Evolutionary conservation across 495 filamentous ascomycete species (phyloP).

Genomic region (Aspergillus affinis): DNA sequence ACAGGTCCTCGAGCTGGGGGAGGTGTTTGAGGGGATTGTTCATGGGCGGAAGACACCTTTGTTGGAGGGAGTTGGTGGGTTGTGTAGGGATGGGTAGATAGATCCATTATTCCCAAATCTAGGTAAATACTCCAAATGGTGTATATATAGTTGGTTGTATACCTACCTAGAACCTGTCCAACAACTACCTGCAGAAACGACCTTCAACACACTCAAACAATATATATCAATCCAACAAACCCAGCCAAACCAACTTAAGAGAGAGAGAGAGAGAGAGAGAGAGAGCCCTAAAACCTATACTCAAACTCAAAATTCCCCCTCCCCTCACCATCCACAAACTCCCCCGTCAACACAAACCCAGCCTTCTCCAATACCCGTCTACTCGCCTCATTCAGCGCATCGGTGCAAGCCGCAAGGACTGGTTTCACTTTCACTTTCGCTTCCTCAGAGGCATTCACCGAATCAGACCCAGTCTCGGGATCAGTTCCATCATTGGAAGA

Average conservation of each 20-base stretch:
- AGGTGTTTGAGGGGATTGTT: conserved; percentile 38
- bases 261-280: background rate
- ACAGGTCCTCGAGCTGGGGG: conserved; percentile 51
- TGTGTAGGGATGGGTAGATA: no score
- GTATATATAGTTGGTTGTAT: no score
- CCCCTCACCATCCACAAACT: conserved; percentile 14
- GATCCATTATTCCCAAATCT: no score
- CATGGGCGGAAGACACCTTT: conserved; percentile 34
- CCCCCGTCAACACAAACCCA: conserved; percentile 13
- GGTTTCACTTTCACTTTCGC: background rate
- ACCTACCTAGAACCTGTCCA: no score
- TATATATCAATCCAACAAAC: no score
- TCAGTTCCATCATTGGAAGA: no score
- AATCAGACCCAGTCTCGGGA: no score
- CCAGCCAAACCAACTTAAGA: no score
- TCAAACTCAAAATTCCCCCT: conserved; percentile 12
- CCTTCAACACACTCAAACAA: no score
- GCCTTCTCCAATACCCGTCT: conserved; percentile 18
- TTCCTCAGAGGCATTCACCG: no score
- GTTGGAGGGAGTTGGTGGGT: background rate
- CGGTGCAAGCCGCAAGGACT: conserved; percentile 11
- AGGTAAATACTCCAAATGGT: no score
- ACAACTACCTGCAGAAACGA: no score
- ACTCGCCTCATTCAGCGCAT: conserved; percentile 15
- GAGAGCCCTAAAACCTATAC: background rate